Percentiles rank a stretch among this genome's conserved stretches.
These are phyloP conservation scores for Nitzschia sp. DNA, from an alignment of 108 stramenopile genomes.

Conservation along the genomic window DNA sequence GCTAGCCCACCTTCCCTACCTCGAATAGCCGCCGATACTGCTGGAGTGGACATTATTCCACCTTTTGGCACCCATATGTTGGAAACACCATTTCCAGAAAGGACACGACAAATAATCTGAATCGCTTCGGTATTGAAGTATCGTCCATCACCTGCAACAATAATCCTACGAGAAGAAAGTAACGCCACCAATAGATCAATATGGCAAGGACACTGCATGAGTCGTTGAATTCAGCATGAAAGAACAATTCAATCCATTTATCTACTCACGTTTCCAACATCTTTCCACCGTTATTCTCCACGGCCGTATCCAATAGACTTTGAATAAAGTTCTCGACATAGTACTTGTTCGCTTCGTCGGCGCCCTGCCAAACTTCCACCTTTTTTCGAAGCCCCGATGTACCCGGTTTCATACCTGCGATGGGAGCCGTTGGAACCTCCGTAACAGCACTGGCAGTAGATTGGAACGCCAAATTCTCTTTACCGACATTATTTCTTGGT, in stretches of 20 bases:
- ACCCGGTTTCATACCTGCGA: slow-evolving; percentile 86
- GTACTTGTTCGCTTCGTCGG: slow-evolving; percentile 41
- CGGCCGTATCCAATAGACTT: slow-evolving; percentile 86
- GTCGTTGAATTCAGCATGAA: neutral
- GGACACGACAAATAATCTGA: slow-evolving; percentile 86
- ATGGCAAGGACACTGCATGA: too few species aligned
- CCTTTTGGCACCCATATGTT: slow-evolving; percentile 89
- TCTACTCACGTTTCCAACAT: slow-evolving; percentile 82
- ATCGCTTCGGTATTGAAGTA: slow-evolving; percentile 96
- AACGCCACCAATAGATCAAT: too few species aligned
- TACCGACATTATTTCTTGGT: neutral
- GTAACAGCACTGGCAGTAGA: slow-evolving; percentile 18
- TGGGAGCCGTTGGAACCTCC: slow-evolving; percentile 68
- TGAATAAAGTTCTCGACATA: slow-evolving; percentile 99
- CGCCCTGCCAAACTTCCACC: slow-evolving; percentile 85
- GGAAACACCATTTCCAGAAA: slow-evolving; percentile 87
- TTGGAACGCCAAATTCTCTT: neutral
- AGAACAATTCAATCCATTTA: neutral
- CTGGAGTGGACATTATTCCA: slow-evolving; percentile 96
- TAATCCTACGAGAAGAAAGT: slow-evolving; percentile 38
- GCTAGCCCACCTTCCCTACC: slow-evolving; percentile 70
- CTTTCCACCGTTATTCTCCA: slow-evolving; percentile 68
- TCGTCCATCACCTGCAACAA: slow-evolving; percentile 89
- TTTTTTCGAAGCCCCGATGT: slow-evolving; percentile 98
- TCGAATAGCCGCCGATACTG: slow-evolving; percentile 89